phyloP scores from a whole-genome alignment of 441 rosid genomes.

The Erodium texanum region DNA sequence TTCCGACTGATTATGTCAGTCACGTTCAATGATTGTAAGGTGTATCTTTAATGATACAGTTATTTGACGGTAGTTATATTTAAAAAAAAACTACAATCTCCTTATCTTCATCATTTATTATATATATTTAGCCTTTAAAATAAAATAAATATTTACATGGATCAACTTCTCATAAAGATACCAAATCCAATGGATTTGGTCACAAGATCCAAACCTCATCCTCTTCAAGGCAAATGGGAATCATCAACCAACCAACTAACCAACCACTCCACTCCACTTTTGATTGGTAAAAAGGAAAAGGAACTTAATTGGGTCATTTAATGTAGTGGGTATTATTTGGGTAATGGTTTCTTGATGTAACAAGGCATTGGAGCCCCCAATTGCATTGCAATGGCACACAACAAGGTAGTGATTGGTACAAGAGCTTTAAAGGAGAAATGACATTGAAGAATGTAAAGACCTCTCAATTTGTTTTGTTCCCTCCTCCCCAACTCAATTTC shows the following conservation, averaged over 20 bases:
- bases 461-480: neutral
- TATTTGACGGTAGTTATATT: no score
- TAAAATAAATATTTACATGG: no score
- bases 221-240: neutral
- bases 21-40: no score
- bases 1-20: no score
- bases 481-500: neutral
- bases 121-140: no score
- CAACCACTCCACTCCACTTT: neutral
- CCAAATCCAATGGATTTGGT: neutral
- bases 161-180: neutral
- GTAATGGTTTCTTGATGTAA: neutral
- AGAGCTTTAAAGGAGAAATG: conserved; percentile 16
- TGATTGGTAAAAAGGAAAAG: neutral
- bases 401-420: conserved; percentile 20
- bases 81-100: no score
- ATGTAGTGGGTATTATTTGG: neutral
- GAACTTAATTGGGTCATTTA: neutral
- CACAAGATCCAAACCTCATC: conserved; percentile 3
- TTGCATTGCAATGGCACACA: neutral
- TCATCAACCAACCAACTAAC: neutral
- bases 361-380: no score
- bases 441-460: conserved; percentile 15
- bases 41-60: no score
- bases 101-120: no score